phyloP scores from a whole-genome alignment of 2,329 filamentous ascomycete genomes.

The Xylogone sp. region DNA sequence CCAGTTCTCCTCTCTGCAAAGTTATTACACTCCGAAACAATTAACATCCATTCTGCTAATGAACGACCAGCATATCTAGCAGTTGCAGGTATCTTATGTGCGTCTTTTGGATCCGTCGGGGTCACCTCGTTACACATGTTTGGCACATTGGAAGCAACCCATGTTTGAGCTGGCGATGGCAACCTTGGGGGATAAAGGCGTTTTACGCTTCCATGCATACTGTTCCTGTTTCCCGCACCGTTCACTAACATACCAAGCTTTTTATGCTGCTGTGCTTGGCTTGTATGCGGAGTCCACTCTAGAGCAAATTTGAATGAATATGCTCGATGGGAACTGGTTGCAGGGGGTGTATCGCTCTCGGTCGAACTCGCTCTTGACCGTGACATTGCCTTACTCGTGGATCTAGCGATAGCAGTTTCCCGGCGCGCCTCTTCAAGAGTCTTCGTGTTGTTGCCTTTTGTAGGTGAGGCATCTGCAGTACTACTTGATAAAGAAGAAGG shows the following conservation, averaged over 20 bases:
- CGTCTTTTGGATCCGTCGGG: slow-evolving; percentile 18
- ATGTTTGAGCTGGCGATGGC: slow-evolving; percentile 65
- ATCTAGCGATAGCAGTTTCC: slow-evolving; percentile 44
- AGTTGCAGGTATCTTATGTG: slow-evolving; percentile 25
- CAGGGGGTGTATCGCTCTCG: slow-evolving; percentile 49
- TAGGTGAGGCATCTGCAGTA: slow-evolving; percentile 5
- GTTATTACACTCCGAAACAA: slow-evolving; percentile 75
- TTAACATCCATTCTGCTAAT: slow-evolving; percentile 72
- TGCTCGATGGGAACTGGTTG: slow-evolving; percentile 34
- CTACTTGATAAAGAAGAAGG: slow-evolving; percentile 35
- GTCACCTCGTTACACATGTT: slow-evolving; percentile 20
- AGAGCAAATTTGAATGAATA: slow-evolving; percentile 74
- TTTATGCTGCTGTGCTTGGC: slow-evolving; percentile 20
- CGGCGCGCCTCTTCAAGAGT: slow-evolving; percentile 47
- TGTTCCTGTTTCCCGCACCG: background rate
- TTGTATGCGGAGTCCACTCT: slow-evolving; percentile 51
- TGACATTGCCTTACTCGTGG: slow-evolving; percentile 36
- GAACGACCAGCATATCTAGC: slow-evolving; percentile 66
- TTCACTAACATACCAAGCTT: slow-evolving; percentile 31
- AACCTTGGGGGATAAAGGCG: slow-evolving; percentile 66
- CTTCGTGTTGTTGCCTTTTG: slow-evolving; percentile 29
- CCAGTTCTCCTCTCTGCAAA: slow-evolving; percentile 73
- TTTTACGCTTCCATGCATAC: slow-evolving; percentile 24
- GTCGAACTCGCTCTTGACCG: slow-evolving; percentile 41
- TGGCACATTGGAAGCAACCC: slow-evolving; percentile 41